A percentile compares a stretch with the other conserved stretches of the same genome.
phyloP scores from a whole-genome alignment of 2,329 filamentous ascomycete genomes.

The Aspergillus floridensis region DNA sequence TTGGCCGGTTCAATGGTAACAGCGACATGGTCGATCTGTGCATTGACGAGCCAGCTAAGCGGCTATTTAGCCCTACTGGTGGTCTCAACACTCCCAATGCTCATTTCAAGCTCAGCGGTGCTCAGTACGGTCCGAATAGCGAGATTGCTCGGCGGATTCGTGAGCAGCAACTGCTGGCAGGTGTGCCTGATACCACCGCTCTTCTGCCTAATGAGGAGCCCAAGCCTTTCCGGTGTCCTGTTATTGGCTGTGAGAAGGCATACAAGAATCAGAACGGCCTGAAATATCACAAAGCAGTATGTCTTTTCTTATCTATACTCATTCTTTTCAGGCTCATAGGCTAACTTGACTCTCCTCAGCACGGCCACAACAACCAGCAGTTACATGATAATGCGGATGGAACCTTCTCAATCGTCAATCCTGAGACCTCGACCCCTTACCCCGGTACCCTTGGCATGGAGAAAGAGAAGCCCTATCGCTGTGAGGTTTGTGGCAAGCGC shows the following conservation, averaged over 20 bases:
- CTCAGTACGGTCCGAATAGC: constrained; percentile 72
- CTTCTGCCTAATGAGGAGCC: constrained; percentile 74
- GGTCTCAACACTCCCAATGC: constrained; percentile 66
- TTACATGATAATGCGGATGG: constrained; percentile 95
- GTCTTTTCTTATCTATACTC: constrained; percentile 35
- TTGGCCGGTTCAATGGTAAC: constrained; percentile 44
- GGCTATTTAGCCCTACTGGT: constrained; percentile 81
- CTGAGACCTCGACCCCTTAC: constrained; percentile 88
- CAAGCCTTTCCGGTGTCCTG: constrained; percentile 95
- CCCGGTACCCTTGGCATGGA: constrained; percentile 99
- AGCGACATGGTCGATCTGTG: constrained; percentile 59
- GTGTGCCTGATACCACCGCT: constrained; percentile 48
- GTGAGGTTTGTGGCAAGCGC: constrained; percentile 93
- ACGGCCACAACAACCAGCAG: constrained; percentile 95
- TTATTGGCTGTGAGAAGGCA: constrained; percentile 97
- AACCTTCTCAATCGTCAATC: constrained; percentile 97
- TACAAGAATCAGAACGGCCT: constrained; percentile 99
- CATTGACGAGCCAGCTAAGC: constrained; percentile 94
- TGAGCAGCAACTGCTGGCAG: constrained; percentile 62
- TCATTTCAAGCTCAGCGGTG: constrained; percentile 71
- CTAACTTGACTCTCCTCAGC: constrained; percentile 44
- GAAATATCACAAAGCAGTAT: constrained; percentile 76
- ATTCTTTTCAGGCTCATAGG: constrained; percentile 15
- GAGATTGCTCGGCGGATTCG: constrained; percentile 67
- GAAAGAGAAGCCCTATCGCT: constrained; percentile 98